Evolutionary conservation across 345 rosid species (phyloP), one percentile per base, ranked within the genome.

Genomic region (Sonneratia alba): DNA sequence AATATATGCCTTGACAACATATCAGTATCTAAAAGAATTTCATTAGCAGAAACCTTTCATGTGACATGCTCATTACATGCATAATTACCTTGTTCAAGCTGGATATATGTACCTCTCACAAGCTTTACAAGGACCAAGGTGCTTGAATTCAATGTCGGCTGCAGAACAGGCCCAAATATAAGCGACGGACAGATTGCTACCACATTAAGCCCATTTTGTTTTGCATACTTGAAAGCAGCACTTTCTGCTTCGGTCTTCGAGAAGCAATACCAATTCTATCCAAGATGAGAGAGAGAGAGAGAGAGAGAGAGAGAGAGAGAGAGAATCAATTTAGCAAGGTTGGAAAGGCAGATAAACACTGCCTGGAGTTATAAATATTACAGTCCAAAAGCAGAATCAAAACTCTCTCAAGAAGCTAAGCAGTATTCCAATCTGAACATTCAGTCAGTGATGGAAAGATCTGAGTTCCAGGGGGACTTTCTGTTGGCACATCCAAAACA

Each of bases 171-270:
- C 70, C 94, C 97, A 4, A 76, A 61, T 66, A 86, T 64, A 67
- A 89, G 66, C 36, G 81, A 74, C 32, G 97, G 97, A 55, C 87
- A 87, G 45, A 91, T 51, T 3, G 84, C 74, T 13, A 90, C 86
- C 1, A 89, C 79, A 74, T 86, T 77, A 73, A 92, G 88, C n/a
- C 88, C 88, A 9, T 47, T 77, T 63, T 32, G 80, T 67, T 81
- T 87, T 6, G 83, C 91, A 68, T 77, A 89, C 68, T 85, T 86
- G 21, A 85, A 73, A 76, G 95, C 97, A 73, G 80, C 83, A 67
- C 76, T 80, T 72, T 87, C 98, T 27, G 92, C 97, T 82, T 71
- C 81, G 40, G 91, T 86, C 83, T 92, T 92, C 18, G 93, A 78
- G 64, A 83, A 66, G 76, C 82, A 78, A 78, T 92, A 90, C 96